These are phyloP conservation scores for Puccinia brachypodii DNA, from an alignment of 1,284 basidiomycete genomes.

Conservation along the genomic window DNA sequence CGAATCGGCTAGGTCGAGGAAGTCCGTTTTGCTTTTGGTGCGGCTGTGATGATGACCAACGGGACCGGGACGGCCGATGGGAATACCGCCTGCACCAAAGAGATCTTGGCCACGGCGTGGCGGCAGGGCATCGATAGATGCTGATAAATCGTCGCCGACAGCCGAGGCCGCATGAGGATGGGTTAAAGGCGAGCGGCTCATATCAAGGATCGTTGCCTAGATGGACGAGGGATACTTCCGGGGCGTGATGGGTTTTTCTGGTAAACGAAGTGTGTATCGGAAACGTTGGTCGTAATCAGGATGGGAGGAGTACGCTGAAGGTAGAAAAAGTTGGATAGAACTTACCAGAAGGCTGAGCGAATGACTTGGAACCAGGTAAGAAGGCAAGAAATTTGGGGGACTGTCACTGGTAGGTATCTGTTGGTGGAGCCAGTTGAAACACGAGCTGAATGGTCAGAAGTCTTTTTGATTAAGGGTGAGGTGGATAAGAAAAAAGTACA, in stretches of 20 bases:
- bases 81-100: constrained; percentile 28
- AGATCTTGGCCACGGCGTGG: constrained; percentile 45
- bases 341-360: constrained; percentile 10
- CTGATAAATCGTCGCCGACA: constrained; percentile 33
- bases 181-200: constrained; percentile 32
- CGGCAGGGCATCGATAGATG: constrained; percentile 45
- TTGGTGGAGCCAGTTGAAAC: not conserved
- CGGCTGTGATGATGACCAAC: constrained; percentile 47
- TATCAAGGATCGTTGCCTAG: not conserved
- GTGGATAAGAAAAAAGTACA: not conserved
- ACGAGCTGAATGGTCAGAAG: not conserved
- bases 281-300: not conserved
- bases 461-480: not conserved
- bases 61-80: constrained; percentile 23
- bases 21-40: constrained; percentile 62
- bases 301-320: not conserved
- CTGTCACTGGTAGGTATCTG: not conserved
- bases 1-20: constrained; percentile 83
- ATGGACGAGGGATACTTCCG: not conserved
- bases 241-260: not conserved
- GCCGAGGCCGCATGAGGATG: constrained; percentile 1
- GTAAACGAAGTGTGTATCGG: not conserved
- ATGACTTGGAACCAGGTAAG: constrained; percentile 2
- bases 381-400: constrained; percentile 6
- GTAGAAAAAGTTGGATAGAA: no score